These are phyloP conservation scores for Camellia lanceoleosa DNA, from an alignment of 148 eudicot genomes.

Conservation along the genomic window DNA sequence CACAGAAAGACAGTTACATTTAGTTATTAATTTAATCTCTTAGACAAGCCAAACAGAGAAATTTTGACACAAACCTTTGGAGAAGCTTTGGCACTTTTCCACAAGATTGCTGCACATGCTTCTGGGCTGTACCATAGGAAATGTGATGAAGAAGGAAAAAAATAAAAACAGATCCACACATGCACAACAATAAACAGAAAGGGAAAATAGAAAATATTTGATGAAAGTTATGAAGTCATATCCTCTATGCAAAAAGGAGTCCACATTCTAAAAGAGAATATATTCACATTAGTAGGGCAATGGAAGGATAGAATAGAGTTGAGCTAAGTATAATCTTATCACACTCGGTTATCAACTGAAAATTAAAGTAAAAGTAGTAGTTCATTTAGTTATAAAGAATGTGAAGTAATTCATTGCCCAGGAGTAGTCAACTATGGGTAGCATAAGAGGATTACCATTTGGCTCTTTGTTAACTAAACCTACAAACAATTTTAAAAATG, in stretches of 20 bases:
- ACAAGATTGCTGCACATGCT: conserved; percentile 93
- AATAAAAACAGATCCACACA: neutral
- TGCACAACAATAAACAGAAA: neutral
- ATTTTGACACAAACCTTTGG: conserved; percentile 55
- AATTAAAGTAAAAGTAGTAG: neutral
- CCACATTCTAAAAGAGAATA: neutral
- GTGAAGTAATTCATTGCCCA: neutral
- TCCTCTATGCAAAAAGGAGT: neutral
- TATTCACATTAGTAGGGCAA: neutral
- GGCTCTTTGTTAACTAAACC: neutral
- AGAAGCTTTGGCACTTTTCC: conserved; percentile 82
- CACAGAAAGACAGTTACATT: conserved; percentile 9
- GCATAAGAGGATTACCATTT: neutral
- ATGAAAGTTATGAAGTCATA: neutral
- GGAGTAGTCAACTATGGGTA: neutral
- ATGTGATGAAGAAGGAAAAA: conserved; percentile 3
- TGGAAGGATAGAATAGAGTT: neutral
- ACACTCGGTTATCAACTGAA: neutral
- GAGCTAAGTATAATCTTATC: neutral
- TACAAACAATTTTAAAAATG: neutral
- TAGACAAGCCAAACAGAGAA: conserved; percentile 5
- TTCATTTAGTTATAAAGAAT: neutral
- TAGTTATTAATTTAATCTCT: neutral
- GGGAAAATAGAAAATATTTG: neutral
- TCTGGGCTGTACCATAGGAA: conserved; percentile 62